Conservation (phyloP, 805 yeast species). For the Spathaspora sp. region DNA sequence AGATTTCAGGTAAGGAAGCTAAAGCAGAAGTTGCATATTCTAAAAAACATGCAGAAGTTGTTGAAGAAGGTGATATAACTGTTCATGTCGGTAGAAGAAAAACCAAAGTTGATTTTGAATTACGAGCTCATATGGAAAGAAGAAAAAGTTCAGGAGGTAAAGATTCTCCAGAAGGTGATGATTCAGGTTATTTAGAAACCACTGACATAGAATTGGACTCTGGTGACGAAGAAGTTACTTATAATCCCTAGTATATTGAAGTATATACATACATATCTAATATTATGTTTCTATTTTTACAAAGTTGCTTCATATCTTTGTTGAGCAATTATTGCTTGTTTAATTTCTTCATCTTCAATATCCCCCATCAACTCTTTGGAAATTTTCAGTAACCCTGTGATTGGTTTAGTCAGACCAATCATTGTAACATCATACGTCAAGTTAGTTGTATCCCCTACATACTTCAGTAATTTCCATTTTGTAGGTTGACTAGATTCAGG, state of each 20-base stretch:
- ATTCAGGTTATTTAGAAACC: conserved; percentile 5
- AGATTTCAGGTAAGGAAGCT: conserved; percentile 44
- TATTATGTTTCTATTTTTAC: conserved; percentile 1
- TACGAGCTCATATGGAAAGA: conserved; percentile 43
- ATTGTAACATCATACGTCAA: conserved; percentile 45
- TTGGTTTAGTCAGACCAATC: conserved; percentile 40
- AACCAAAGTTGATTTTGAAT: conserved; percentile 43
- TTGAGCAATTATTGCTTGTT: conserved; percentile 60
- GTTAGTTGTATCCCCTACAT: conserved; percentile 23
- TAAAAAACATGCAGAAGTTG: conserved; percentile 44
- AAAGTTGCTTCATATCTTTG: conserved; percentile 42
- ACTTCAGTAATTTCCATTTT: conserved; percentile 24
- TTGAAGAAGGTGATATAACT: conserved; percentile 46
- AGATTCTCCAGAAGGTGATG: conserved; percentile 11
- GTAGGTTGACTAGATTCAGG: conserved; percentile 78
- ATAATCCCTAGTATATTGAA: conserved; percentile 3
- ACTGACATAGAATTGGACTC: conserved; percentile 10
- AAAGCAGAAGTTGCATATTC: conserved; percentile 45
- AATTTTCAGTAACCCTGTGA: conserved; percentile 66
- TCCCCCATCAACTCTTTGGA: conserved; percentile 57
- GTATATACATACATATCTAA: neutral
- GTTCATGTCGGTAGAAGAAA: conserved; percentile 45
- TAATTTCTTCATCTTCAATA: conserved; percentile 49
- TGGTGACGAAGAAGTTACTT: conserved; percentile 13
- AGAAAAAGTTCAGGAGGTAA: conserved; percentile 12